Conservation (phyloP, 352 stramenopile genomes). For the Phytophthora sp. region DNA sequence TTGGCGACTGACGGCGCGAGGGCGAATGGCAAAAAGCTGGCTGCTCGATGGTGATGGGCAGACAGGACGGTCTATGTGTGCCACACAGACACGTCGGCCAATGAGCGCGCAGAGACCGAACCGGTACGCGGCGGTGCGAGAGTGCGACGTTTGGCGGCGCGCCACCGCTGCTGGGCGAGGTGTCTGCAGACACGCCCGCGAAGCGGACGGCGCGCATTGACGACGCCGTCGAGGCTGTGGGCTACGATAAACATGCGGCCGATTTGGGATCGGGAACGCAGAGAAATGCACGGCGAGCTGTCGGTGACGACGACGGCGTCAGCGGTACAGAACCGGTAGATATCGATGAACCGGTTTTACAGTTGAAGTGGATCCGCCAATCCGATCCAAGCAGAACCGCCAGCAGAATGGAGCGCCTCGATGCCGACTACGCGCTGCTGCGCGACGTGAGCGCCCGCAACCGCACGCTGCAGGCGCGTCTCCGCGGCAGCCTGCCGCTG, state of each 20-base stretch:
- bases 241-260: background rate
- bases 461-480: conserved; percentile 50
- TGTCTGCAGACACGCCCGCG: conserved; percentile 2
- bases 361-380: conserved; percentile 17
- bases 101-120: conserved; percentile 13
- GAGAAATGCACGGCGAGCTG: conserved; percentile 15
- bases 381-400: too few relatives aligned
- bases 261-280: conserved; percentile 14
- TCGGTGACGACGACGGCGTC: too few relatives aligned
- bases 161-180: too few relatives aligned
- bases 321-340: too few relatives aligned
- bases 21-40: conserved; percentile 16
- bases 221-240: too few relatives aligned
- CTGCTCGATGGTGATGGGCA: conserved; percentile 13
- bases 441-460: conserved; percentile 53
- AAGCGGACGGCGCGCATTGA: too few relatives aligned
- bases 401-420: conserved; percentile 32
- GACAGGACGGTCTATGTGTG: conserved; percentile 13
- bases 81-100: conserved; percentile 22
- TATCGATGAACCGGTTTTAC: conserved; percentile 11
- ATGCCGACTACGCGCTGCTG: conserved; percentile 64
- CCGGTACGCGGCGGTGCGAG: too few relatives aligned
- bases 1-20: conserved; percentile 30
- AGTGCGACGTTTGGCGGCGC: conserved; percentile 2
- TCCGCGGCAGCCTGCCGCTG: conserved; percentile 55